phyloP scores from a whole-genome alignment of 805 yeast genomes.

The Saccharomycopsis synnaedendra region DNA sequence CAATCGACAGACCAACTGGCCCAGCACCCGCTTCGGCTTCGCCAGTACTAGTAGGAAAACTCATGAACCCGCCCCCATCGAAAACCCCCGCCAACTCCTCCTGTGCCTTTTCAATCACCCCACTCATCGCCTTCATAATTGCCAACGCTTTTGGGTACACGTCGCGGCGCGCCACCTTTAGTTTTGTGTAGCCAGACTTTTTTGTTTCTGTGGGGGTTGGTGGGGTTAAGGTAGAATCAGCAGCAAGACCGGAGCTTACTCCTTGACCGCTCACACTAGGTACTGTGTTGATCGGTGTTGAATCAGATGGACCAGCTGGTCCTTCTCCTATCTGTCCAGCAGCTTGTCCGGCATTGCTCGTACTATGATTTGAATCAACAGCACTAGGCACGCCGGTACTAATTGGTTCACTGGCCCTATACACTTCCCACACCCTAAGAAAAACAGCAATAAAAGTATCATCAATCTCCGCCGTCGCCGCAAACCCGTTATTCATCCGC shows the following conservation, averaged over 20 bases:
- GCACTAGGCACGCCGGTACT: background rate
- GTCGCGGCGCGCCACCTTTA: constrained; percentile 38
- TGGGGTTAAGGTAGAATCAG: too few species aligned
- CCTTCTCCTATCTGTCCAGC: background rate
- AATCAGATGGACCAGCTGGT: background rate
- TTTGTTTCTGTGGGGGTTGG: background rate
- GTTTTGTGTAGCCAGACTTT: constrained; percentile 23
- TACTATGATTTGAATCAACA: too few species aligned
- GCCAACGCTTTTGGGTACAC: constrained; percentile 26
- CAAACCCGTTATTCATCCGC: constrained; percentile 69
- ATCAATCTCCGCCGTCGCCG: constrained; percentile 65
- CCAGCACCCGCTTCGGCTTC: background rate
- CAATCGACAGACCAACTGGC: background rate
- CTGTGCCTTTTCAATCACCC: constrained; percentile 13
- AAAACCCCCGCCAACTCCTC: constrained; percentile 11
- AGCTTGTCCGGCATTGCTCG: background rate
- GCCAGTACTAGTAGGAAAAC: background rate
- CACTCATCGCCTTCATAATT: constrained; percentile 8
- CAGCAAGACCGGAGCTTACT: too few species aligned
- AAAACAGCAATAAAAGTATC: constrained; percentile 58
- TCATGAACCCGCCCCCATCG: constrained; percentile 2
- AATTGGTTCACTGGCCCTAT: background rate
- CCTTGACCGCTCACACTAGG: too few species aligned
- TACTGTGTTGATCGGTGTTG: too few species aligned
- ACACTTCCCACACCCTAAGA: constrained; percentile 31